Conservation (phyloP, 1,284 basidiomycete species). For the Trichosporon ovoides region DNA sequence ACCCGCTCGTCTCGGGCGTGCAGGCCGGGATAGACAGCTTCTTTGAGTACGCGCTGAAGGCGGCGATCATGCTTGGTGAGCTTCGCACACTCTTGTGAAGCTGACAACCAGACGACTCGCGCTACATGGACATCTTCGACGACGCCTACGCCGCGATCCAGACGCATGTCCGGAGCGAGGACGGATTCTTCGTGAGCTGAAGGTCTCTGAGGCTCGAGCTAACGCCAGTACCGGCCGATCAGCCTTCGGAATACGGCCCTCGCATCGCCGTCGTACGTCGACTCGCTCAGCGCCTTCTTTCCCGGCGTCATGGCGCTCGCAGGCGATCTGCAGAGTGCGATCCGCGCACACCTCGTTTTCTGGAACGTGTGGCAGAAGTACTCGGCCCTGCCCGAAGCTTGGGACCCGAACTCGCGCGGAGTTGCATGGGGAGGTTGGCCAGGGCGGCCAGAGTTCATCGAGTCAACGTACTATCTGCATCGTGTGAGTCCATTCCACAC, state of each 20-base stretch:
- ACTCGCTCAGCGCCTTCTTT: constrained; percentile 52
- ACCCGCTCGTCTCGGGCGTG: constrained; percentile 69
- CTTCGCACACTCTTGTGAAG: too few relatives aligned
- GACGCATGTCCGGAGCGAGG: constrained; percentile 69
- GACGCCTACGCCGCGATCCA: constrained; percentile 83
- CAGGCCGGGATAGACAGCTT: constrained; percentile 92
- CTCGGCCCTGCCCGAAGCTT: constrained; percentile 82
- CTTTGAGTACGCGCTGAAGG: constrained; percentile 69
- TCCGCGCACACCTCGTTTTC: constrained; percentile 76
- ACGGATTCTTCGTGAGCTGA: constrained; percentile 82
- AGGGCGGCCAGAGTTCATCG: constrained; percentile 79
- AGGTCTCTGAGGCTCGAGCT: too few relatives aligned
- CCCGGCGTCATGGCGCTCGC: constrained; percentile 67
- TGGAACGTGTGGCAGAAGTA: constrained; percentile 85
- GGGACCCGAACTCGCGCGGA: constrained; percentile 66
- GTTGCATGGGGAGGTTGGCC: constrained; percentile 79
- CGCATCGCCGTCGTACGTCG: constrained; percentile 31
- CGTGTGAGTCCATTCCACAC: too few relatives aligned
- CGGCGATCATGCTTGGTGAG: constrained; percentile 76
- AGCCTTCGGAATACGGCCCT: constrained; percentile 32
- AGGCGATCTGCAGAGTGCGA: constrained; percentile 81
- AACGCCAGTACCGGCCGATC: constrained; percentile 40
- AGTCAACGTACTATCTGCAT: constrained; percentile 91
- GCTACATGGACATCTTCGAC: constrained; percentile 82
- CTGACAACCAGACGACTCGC: constrained; percentile 62